Conservation (phyloP, 2,329 filamentous ascomycete species). For the Fusarium euwallaceae region DNA sequence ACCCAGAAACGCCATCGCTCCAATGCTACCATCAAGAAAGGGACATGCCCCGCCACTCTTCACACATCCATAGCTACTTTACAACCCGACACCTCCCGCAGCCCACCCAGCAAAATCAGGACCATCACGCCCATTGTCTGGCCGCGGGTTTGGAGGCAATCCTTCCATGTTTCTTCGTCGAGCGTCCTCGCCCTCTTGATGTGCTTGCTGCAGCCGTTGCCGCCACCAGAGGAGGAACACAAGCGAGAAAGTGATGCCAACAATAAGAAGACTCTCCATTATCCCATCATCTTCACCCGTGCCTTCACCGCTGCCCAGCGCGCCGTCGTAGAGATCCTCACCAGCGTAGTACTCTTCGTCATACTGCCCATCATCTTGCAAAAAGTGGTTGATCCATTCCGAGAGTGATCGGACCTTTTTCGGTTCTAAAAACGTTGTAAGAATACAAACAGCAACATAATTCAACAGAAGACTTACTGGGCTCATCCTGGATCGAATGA, state of each 20-base stretch:
- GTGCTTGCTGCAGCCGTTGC: conserved; percentile 74
- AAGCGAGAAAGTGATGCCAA: conserved; percentile 80
- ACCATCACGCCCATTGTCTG: conserved; percentile 40
- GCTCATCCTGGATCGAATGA: conserved; percentile 92
- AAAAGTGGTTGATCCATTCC: conserved; percentile 90
- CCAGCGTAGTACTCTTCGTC: conserved; percentile 70
- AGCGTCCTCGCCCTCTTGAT: conserved; percentile 53
- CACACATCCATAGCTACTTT: conserved; percentile 15
- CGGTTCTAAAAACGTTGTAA: conserved; percentile 64
- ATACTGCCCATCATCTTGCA: conserved; percentile 77
- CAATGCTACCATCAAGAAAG: conserved; percentile 42
- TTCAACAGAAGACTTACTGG: conserved; percentile 68
- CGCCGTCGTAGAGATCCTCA: conserved; percentile 67
- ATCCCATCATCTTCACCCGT: conserved; percentile 79
- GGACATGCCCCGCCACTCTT: conserved; percentile 27
- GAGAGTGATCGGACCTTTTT: conserved; percentile 81
- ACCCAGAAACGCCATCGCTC: conserved; percentile 49
- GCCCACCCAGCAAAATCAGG: conserved; percentile 54
- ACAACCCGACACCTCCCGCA: conserved; percentile 53
- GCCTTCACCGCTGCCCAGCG: conserved; percentile 71
- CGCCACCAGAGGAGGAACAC: conserved; percentile 86
- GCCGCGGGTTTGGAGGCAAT: conserved; percentile 42
- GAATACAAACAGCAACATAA: not conserved
- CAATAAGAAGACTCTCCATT: conserved; percentile 86
- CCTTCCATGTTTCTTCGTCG: conserved; percentile 50